These are phyloP conservation scores for Cordyceps javanica DNA, from an alignment of 2,329 filamentous ascomycete genomes.

Conservation along the genomic window DNA sequence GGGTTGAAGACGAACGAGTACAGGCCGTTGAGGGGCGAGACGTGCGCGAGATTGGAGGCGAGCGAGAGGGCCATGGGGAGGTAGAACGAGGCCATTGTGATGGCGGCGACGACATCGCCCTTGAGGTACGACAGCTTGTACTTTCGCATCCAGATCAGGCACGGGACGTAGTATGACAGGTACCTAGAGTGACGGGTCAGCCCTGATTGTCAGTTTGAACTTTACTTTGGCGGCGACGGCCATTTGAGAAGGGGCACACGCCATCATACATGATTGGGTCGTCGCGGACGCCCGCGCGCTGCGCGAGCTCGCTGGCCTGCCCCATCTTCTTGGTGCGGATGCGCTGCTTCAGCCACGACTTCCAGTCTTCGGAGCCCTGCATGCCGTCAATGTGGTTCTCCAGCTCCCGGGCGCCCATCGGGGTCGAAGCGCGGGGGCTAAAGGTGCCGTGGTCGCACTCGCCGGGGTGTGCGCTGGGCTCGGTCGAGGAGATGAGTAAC, in stretches of 20 bases:
- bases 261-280: conserved; percentile 67
- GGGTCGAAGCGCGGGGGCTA: conserved; percentile 57
- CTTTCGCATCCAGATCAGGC: conserved; percentile 82
- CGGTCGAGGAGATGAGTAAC: conserved; percentile 31
- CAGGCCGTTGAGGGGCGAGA: conserved; percentile 87
- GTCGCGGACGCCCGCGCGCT: conserved; percentile 67
- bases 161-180: conserved; percentile 86
- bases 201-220: conserved; percentile 2
- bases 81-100: conserved; percentile 98
- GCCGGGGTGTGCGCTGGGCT: conserved; percentile 33
- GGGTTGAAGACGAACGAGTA: conserved; percentile 94
- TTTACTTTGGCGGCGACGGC: not conserved
- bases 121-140: conserved; percentile 77
- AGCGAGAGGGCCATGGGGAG: conserved; percentile 95
- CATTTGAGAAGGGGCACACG: too few relatives aligned
- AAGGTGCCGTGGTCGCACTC: conserved; percentile 70
- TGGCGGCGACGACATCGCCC: conserved; percentile 79
- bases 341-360: conserved; percentile 41
- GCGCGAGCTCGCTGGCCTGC: conserved; percentile 65
- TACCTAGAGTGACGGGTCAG: conserved; percentile 51
- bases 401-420: conserved; percentile 17
- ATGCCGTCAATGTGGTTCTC: conserved; percentile 3
- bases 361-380: conserved; percentile 38
- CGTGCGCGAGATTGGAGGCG: conserved; percentile 84
- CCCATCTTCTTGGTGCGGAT: conserved; percentile 62